Evolutionary conservation across 2,329 filamentous ascomycete species (phyloP), one percentile per base, ranked within the genome.

Genomic region (Cladorrhinum sp.): DNA sequence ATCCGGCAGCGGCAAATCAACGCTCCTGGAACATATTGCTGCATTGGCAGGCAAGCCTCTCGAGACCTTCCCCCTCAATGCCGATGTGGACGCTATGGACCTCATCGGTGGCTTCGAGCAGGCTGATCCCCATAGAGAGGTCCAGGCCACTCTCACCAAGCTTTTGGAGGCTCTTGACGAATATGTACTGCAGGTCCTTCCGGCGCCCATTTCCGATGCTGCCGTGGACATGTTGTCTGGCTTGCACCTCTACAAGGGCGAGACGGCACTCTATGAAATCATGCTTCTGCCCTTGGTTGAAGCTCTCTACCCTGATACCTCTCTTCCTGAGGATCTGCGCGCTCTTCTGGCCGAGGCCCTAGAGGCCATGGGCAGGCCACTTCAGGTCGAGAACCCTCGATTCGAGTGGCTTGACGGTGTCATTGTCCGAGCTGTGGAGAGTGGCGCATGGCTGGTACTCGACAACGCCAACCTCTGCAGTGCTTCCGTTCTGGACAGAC

Each of bases 381-480:
- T 81, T 29, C 76, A 79, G 2, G 81, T 91, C 23, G 85, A 88
- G 22, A 88, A 88, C 64, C 91, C 92, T 22, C 88, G 89, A 1
- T 99, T 99, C 71, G 92, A 96, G 73, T 99, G 95, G 95, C 86
- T 96, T 1, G 93, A 99, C 72, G 95, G 96, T 60, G 85, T 96
- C 52, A 87, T 99, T 49, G 89, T 98, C 52, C 89, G 92, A 68
- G 93, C 95, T 48, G 80, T 98, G 10, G 84, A 96, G 70, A 81
- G 88, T 67, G 95, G 95, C 13, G 85, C 92, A 62, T 99, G 95
- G 95, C 81, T 99, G 18, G 88, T 99, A 10, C 85, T 99, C 22
- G 95, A 99, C 75, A 97, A 99, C 74, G 95, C 96, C 62, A 99
- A 99, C 70, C 83, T 99, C 60, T 99, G 96, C 77, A 97, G 90